These are phyloP conservation scores for Ogataea dorogensis DNA, from an alignment of 805 yeast species.

Conservation along the genomic window DNA sequence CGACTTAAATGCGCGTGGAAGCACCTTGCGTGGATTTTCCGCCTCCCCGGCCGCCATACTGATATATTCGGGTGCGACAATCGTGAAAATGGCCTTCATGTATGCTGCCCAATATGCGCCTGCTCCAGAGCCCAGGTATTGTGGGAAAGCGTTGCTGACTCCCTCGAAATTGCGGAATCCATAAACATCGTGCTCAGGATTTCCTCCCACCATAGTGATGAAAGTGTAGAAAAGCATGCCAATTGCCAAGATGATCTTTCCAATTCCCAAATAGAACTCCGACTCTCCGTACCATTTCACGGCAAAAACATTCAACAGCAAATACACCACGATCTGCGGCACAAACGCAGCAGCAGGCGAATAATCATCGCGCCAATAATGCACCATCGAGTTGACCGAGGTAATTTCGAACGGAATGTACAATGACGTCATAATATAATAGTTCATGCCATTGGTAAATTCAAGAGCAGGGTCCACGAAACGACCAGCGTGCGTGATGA, in stretches of 20 bases:
- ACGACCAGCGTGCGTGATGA: constrained; percentile 69
- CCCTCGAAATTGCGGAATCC: constrained; percentile 32
- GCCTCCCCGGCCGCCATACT: constrained; percentile 90
- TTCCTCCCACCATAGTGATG: constrained; percentile 84
- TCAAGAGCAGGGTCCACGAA: constrained; percentile 76
- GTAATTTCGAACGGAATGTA: constrained; percentile 82
- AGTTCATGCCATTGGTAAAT: constrained; percentile 76
- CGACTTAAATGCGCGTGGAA: constrained; percentile 76
- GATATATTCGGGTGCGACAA: constrained; percentile 81
- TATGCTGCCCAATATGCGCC: constrained; percentile 72
- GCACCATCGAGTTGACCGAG: constrained; percentile 74
- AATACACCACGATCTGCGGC: constrained; percentile 62
- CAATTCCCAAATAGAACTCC: constrained; percentile 75
- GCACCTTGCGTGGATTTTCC: constrained; percentile 47
- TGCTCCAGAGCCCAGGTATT: constrained; percentile 51
- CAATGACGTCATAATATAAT: constrained; percentile 71
- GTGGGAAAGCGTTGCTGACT: constrained; percentile 47
- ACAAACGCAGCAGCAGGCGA: constrained; percentile 68
- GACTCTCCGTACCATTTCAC: constrained; percentile 77
- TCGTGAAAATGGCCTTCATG: constrained; percentile 68
- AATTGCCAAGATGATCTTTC: constrained; percentile 67
- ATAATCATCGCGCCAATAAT: constrained; percentile 78
- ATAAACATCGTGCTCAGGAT: constrained; percentile 55
- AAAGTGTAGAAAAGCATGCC: constrained; percentile 76
- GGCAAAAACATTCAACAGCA: constrained; percentile 66